phyloP scores from a whole-genome alignment of 345 rosid species.

The Aegle marmelos region DNA sequence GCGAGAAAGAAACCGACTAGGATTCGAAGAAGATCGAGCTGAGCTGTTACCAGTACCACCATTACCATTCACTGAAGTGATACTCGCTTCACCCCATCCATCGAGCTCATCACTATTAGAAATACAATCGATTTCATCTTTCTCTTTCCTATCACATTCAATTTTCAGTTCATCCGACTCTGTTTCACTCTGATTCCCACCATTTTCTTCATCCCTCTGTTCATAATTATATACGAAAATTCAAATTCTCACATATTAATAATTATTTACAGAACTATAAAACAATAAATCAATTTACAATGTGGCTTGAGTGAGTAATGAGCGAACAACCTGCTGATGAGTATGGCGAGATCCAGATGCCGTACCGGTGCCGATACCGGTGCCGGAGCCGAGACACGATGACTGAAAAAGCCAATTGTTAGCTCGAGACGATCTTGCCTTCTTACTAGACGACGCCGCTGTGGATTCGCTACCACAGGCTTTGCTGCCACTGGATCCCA shows the following conservation, averaged over 20 bases:
- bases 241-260: background rate
- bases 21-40: conserved; percentile 44
- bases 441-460: conserved; percentile 21
- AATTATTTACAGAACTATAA: background rate
- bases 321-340: conserved; percentile 39
- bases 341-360: conserved; percentile 54
- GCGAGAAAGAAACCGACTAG: conserved; percentile 67
- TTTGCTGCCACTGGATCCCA: conserved; percentile 90
- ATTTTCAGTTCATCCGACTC: conserved; percentile 36
- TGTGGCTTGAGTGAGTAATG: background rate
- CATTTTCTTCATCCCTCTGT: conserved; percentile 29
- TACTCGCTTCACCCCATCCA: conserved; percentile 41
- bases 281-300: background rate
- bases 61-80: conserved; percentile 19
- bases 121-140: conserved; percentile 34
- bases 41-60: conserved; percentile 42
- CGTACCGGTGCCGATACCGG: conserved; percentile 26
- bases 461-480: conserved; percentile 34
- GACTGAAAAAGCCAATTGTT: conserved; percentile 61
- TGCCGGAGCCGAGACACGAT: conserved; percentile 43
- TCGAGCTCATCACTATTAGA: conserved; percentile 44
- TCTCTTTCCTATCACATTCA: conserved; percentile 40
- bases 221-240: background rate
- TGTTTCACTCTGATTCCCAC: conserved; percentile 18
- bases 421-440: conserved; percentile 41